These are phyloP conservation scores for Phytomonas francai DNA, from an alignment of 208 protist genomes.

Conservation along the genomic window DNA sequence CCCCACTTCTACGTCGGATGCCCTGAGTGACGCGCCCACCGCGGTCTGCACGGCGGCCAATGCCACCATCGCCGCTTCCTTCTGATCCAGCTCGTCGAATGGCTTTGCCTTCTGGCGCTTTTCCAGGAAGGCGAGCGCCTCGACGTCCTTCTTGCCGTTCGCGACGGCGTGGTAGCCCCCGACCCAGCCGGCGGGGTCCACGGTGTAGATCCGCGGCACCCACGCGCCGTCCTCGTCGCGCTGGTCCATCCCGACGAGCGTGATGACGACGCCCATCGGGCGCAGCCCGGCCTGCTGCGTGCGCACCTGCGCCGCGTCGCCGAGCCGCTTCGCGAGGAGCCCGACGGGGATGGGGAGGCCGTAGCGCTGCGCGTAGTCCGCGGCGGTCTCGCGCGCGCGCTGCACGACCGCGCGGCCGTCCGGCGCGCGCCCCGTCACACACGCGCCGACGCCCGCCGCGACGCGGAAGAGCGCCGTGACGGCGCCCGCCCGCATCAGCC, in stretches of 20 bases:
- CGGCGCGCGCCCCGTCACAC: slow-evolving; percentile 92
- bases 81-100: slow-evolving; percentile 66
- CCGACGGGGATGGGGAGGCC: slow-evolving; percentile 95
- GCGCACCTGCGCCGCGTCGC: slow-evolving; percentile 95
- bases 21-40: slow-evolving; percentile 61
- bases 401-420: slow-evolving; percentile 91
- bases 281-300: slow-evolving; percentile 96
- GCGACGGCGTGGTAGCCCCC: slow-evolving; percentile 88
- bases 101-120: slow-evolving; percentile 92
- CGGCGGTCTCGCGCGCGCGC: slow-evolving; percentile 92
- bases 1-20: slow-evolving; percentile 78
- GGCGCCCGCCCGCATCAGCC: slow-evolving; percentile 93
- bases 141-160: slow-evolving; percentile 93
- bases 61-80: slow-evolving; percentile 78
- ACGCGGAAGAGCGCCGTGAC: slow-evolving; percentile 95
- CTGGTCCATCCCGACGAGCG: slow-evolving; percentile 93
- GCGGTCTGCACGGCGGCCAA: slow-evolving; percentile 74
- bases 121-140: slow-evolving; percentile 94
- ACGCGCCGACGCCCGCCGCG: slow-evolving; percentile 90
- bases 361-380: slow-evolving; percentile 94
- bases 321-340: slow-evolving; percentile 94
- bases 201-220: slow-evolving; percentile 90
- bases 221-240: slow-evolving; percentile 63
- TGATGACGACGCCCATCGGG: slow-evolving; percentile 90
- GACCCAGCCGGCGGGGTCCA: slow-evolving; percentile 93